Percentiles rank a stretch among this genome's conserved stretches.
Evolutionary conservation across 805 yeast genomes (phyloP).

Genomic region (Suhomyces canberraensis): DNA sequence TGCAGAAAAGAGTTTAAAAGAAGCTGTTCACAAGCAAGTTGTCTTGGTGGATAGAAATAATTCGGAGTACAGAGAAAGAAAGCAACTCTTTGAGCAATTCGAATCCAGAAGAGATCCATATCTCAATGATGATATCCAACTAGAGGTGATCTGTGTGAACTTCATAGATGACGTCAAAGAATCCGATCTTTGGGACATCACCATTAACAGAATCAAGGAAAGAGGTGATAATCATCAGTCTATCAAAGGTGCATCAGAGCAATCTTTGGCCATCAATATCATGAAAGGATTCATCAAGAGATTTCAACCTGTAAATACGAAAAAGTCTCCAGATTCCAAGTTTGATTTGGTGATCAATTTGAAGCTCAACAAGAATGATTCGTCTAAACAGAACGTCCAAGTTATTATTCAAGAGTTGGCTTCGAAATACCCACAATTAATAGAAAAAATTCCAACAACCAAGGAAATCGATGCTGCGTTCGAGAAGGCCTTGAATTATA

Average conservation of each 20-base stretch:
- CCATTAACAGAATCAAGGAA: constrained; percentile 53
- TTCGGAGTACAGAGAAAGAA: constrained; percentile 67
- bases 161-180: constrained; percentile 43
- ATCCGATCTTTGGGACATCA: constrained; percentile 44
- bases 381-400: constrained; percentile 15
- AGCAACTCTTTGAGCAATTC: constrained; percentile 57
- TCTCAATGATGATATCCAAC: constrained; percentile 32
- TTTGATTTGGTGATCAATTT: constrained; percentile 70
- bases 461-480: constrained; percentile 47
- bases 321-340: constrained; percentile 53
- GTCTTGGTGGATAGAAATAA: constrained; percentile 84
- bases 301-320: constrained; percentile 56
- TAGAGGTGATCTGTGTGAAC: constrained; percentile 66
- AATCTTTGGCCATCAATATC: constrained; percentile 51
- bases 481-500: constrained; percentile 48
- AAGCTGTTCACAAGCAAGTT: constrained; percentile 34
- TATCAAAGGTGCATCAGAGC: constrained; percentile 54
- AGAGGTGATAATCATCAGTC: constrained; percentile 92
- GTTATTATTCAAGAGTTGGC: constrained; percentile 24
- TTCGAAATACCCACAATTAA: constrained; percentile 41
- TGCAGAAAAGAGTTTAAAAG: constrained; percentile 43
- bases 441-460: constrained; percentile 21
- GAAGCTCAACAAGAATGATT: constrained; percentile 27
- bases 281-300: constrained; percentile 72
- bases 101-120: constrained; percentile 40